Base-by-base conservation (phyloP, 768 basidiomycete genomes). In the Inosperma sp. region DNA sequence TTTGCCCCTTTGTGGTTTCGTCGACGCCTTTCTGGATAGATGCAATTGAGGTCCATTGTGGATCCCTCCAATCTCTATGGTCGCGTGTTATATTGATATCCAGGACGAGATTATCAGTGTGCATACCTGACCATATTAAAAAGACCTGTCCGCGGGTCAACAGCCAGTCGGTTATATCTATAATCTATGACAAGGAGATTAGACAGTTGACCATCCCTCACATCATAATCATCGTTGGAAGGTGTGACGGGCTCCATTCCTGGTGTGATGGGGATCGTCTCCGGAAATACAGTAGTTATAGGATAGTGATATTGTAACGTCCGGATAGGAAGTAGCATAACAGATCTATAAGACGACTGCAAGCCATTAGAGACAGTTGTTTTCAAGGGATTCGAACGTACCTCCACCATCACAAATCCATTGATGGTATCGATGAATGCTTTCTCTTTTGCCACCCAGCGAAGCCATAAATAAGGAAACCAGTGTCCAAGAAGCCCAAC, bases 381-480 rank as follows among this genome's bases (percentile, higher is more conserved):
- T 26, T 52, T 33, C 16, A 37, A 31, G 13, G 43, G 23, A 17
- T 40, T 22, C 5, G 33, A 23, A 69, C 85, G 52, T 57, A 96
- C 94, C 81, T 99, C 93, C 30, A 95, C 83, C 14, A 94, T 88
- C 33, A 96, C 77, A 58, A 92, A 86, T 4, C 88, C 90, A 56
- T 81, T 69, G 29, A 69, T 66, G 7, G 82, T 73, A 49, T 88
- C 71, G 41, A 81, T 80, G 60, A 98, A 99, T 17, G 87, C 86
- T 47, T 80, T 89, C 66, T 94, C 90, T 37, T 71, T 76, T 2
- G 91, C 82, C 17, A 89, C 87, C 80, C 86, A 94, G 23, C 81
- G 81, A 44, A 98, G 79, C 96, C 96, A 97, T 22, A 93, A 56
- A 5, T 77, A 80, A 49, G 96, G 96, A 56, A 96, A 83, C 96